A percentile compares a stretch with the other conserved stretches of the same genome.
These are phyloP conservation scores for Colletotrichum trifolii DNA, from an alignment of 2,329 filamentous ascomycete species.

Conservation along the genomic window DNA sequence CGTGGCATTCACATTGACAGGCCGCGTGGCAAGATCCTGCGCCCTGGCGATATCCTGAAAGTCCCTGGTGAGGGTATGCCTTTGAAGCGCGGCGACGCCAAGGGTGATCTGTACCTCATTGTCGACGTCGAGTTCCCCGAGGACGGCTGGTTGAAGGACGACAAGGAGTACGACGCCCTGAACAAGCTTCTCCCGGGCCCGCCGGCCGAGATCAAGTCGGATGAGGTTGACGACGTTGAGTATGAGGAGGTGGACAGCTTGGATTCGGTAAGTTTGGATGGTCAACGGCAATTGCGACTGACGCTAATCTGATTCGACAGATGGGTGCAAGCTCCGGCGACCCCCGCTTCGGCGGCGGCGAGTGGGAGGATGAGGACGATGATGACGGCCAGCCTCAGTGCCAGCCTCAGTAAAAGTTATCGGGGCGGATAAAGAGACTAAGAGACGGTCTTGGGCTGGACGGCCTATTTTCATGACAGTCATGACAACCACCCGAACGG, in stretches of 20 bases:
- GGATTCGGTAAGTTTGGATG: constrained; percentile 70
- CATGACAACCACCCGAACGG: constrained; percentile 34
- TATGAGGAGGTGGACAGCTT: constrained; percentile 87
- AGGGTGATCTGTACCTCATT: constrained; percentile 87
- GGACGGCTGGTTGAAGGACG: constrained; percentile 81
- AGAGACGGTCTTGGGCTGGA: constrained; percentile 30
- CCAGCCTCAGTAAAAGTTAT: constrained; percentile 70
- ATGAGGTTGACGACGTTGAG: constrained; percentile 87
- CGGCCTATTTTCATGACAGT: constrained; percentile 33
- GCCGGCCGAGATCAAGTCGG: constrained; percentile 69
- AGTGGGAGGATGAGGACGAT: constrained; percentile 79
- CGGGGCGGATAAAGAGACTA: constrained; percentile 26
- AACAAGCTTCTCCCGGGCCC: constrained; percentile 79
- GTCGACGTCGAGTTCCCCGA: constrained; percentile 91
- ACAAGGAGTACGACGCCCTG: constrained; percentile 77
- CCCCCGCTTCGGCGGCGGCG: constrained; percentile 69
- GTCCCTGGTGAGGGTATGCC: constrained; percentile 95
- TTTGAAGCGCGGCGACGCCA: constrained; percentile 82
- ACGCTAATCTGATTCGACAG: constrained; percentile 49
- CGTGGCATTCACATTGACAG: constrained; percentile 86
- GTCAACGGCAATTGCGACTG: not conserved
- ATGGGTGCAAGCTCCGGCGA: constrained; percentile 80
- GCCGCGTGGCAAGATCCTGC: constrained; percentile 83
- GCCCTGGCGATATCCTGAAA: constrained; percentile 87
- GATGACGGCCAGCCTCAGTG: constrained; percentile 76